Conservation (phyloP, 163 green algal species). For the Scenedesmus sp. region DNA sequence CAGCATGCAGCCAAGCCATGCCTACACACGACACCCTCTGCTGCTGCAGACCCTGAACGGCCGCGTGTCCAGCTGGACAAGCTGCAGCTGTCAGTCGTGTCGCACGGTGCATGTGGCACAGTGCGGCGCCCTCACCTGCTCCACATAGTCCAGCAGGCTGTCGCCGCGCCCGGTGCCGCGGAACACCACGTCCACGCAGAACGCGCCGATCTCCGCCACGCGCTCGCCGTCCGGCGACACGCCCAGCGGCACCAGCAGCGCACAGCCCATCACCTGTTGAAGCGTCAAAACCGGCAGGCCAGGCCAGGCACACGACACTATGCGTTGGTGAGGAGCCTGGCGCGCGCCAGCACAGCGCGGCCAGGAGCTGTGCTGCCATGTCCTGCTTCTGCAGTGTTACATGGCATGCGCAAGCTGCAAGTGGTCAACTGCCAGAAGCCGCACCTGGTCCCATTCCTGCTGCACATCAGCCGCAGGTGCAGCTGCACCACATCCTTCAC, state of each 20-base stretch:
- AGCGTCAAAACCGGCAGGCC: not conserved
- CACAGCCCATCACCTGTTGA: constrained; percentile 86
- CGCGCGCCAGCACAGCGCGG: not conserved
- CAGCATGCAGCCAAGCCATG: not conserved
- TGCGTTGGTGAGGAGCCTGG: not conserved
- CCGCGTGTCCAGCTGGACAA: constrained; percentile 95
- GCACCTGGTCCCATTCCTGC: not conserved
- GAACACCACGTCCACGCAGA: constrained; percentile 91
- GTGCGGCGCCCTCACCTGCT: constrained; percentile 85
- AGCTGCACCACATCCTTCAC: too few relatives aligned
- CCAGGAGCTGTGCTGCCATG: not conserved
- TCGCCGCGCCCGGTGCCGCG: constrained; percentile 91
- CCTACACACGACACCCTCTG: too few relatives aligned
- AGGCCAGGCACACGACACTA: not conserved
- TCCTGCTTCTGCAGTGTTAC: not conserved
- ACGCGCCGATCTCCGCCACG: constrained; percentile 93
- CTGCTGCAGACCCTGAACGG: too few relatives aligned
- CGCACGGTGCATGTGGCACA: constrained; percentile 86
- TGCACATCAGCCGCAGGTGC: not conserved
- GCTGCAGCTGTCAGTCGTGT: constrained; percentile 96
- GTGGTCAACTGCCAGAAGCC: not conserved
- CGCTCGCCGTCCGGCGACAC: constrained; percentile 69
- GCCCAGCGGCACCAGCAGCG: constrained; percentile 84
- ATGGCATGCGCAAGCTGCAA: not conserved
- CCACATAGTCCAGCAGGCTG: constrained; percentile 95